Conservation (phyloP, 768 basidiomycete species). For the Lactifluus pinguis region DNA sequence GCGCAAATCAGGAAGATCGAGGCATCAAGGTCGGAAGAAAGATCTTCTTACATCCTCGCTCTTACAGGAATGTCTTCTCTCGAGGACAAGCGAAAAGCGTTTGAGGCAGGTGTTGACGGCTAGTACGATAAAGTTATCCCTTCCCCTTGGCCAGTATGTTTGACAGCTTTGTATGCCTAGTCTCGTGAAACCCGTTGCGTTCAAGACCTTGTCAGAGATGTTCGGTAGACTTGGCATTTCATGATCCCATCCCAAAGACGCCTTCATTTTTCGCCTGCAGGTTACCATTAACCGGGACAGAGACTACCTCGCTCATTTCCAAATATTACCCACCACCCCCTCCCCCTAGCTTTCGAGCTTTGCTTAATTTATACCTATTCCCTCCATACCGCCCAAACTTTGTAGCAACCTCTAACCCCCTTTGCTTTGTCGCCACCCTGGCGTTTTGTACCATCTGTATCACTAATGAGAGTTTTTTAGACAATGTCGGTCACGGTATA, state of each 20-base stretch:
- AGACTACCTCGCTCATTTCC: not conserved
- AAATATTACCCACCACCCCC: no score
- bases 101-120: constrained; percentile 90
- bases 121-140: constrained; percentile 45
- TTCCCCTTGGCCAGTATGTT: not conserved
- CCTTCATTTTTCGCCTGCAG: not conserved
- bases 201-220: constrained; percentile 82
- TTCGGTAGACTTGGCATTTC: constrained; percentile 59
- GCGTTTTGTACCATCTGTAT: constrained; percentile 5
- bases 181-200: constrained; percentile 92
- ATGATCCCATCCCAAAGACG: constrained; percentile 21
- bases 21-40: constrained; percentile 21
- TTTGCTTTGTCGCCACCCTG: not conserved
- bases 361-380: constrained; percentile 16
- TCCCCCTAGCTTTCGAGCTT: not conserved
- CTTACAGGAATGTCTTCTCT: constrained; percentile 89
- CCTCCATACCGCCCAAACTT: not conserved
- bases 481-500: not conserved
- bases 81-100: constrained; percentile 87
- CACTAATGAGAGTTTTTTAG: not conserved
- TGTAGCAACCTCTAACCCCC: constrained; percentile 2
- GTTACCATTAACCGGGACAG: not conserved
- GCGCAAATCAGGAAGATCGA: constrained; percentile 75
- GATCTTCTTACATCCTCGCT: constrained; percentile 59
- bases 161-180: constrained; percentile 30